Percentiles rank a stretch among this genome's conserved stretches.
These are phyloP conservation scores for Trifolium repens DNA, from an alignment of 306 rosid species.

Conservation along the genomic window DNA sequence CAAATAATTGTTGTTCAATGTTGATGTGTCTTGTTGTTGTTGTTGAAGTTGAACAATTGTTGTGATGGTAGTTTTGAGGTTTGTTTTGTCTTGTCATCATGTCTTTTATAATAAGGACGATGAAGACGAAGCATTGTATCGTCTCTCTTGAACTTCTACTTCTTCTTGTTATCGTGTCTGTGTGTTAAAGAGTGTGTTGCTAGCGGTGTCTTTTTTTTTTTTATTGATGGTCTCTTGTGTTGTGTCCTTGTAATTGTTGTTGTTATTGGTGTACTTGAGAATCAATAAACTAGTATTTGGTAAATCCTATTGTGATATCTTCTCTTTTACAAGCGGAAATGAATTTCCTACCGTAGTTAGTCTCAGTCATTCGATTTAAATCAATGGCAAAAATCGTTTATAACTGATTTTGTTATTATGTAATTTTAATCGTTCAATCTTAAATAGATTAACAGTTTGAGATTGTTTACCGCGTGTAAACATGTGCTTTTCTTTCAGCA, in stretches of 20 bases:
- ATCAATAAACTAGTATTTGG: not conserved
- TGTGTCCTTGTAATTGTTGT: not conserved
- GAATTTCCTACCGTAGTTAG: not conserved
- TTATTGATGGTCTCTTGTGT: conserved; percentile 23
- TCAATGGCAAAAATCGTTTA: not conserved
- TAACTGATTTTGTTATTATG: not conserved
- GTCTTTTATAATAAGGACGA: not conserved
- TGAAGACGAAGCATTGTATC: conserved; percentile 20
- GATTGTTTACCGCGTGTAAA: not conserved
- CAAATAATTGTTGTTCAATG: conserved; percentile 19
- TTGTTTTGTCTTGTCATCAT: conserved; percentile 8
- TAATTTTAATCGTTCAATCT: not conserved
- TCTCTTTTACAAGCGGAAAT: not conserved
- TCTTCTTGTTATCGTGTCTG: not conserved
- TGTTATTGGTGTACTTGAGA: conserved; percentile 21
- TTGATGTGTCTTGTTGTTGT: not conserved
- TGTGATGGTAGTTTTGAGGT: conserved; percentile 29
- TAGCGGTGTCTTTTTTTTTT: not conserved
- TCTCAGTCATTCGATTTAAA: not conserved
- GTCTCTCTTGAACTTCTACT: conserved; percentile 6
- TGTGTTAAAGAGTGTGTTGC: too few species aligned
- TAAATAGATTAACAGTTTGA: not conserved
- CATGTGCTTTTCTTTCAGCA: not conserved
- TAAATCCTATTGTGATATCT: not conserved
- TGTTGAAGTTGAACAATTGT: conserved; percentile 14